A percentile compares a stretch with the other conserved stretches of the same genome.
These are phyloP conservation scores for Globisporangium heterothallicum DNA, from an alignment of 352 stramenopile genomes.

Conservation along the genomic window DNA sequence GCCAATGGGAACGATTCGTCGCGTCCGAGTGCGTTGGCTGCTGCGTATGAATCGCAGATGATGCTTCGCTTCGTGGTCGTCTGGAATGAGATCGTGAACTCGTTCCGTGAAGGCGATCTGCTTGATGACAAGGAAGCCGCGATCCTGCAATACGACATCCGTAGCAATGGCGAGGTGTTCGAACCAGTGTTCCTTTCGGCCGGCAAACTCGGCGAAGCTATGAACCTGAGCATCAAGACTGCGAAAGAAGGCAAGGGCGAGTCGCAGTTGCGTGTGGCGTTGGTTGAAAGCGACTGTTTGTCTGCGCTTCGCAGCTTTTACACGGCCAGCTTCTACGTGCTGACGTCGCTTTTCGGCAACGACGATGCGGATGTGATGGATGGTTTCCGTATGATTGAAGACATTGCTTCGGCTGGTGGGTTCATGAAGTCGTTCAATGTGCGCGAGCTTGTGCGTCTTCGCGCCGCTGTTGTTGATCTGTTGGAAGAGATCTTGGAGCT, in stretches of 20 bases:
- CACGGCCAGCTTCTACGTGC: slow-evolving; percentile 71
- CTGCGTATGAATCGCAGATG: slow-evolving; percentile 74
- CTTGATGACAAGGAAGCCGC: slow-evolving; percentile 74
- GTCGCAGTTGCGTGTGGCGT: slow-evolving; percentile 64
- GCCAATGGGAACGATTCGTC: slow-evolving; percentile 36
- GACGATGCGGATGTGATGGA: slow-evolving; percentile 80
- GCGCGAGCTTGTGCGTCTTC: slow-evolving; percentile 52
- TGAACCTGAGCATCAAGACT: slow-evolving; percentile 61
- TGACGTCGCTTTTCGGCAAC: slow-evolving; percentile 63
- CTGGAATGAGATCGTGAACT: slow-evolving; percentile 83
- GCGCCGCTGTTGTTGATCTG: slow-evolving; percentile 59
- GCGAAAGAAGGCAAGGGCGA: slow-evolving; percentile 78
- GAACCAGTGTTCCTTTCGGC: slow-evolving; percentile 83
- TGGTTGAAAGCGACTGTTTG: slow-evolving; percentile 79
- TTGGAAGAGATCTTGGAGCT: slow-evolving; percentile 79
- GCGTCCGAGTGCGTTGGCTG: slow-evolving; percentile 38
- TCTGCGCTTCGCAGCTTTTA: slow-evolving; percentile 82
- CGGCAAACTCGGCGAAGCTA: slow-evolving; percentile 74
- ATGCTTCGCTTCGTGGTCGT: slow-evolving; percentile 79
- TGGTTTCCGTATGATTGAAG: slow-evolving; percentile 73
- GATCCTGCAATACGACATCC: slow-evolving; percentile 81
- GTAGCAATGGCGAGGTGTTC: slow-evolving; percentile 80
- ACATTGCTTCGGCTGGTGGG: slow-evolving; percentile 48
- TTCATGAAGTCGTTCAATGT: slow-evolving; percentile 82
- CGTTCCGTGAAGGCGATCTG: slow-evolving; percentile 66